A percentile compares a stretch with the other conserved stretches of the same genome.
phyloP scores from a whole-genome alignment of 305 asterid genomes.

The Rubia balearica region DNA sequence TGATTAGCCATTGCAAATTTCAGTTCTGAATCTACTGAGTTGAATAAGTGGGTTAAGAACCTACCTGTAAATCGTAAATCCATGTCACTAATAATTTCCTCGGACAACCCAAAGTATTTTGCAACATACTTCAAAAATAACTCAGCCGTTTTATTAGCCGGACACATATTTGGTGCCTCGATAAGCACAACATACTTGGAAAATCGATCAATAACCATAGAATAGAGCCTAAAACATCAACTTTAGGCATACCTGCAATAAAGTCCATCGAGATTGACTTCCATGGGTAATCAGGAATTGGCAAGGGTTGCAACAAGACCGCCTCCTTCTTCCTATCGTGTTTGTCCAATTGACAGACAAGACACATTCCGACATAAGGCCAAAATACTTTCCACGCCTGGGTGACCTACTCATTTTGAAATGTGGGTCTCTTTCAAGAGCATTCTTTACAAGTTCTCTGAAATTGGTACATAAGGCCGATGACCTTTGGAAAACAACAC shows the following conservation, averaged over 20 bases:
- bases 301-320: no score
- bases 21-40: no score
- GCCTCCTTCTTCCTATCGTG: no score
- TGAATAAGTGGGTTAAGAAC: no score
- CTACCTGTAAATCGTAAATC: no score
- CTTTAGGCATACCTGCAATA: not conserved
- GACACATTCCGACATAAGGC: not conserved
- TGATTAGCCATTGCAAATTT: no score
- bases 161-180: not conserved
- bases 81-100: no score
- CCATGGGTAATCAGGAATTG: not conserved
- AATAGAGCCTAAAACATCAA: not conserved
- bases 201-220: constrained; percentile 1
- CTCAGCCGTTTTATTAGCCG: not conserved
- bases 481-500: not conserved
- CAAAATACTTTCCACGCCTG: not conserved
- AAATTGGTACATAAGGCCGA: not conserved
- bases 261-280: no score
- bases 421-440: no score
- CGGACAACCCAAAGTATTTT: no score
- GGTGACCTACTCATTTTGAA: not conserved
- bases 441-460: not conserved
- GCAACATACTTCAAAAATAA: no score
- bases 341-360: no score
- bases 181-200: constrained; percentile 1